phyloP scores from a whole-genome alignment of 1,284 basidiomycete genomes.

The Cutaneotrichosporon sp. region DNA sequence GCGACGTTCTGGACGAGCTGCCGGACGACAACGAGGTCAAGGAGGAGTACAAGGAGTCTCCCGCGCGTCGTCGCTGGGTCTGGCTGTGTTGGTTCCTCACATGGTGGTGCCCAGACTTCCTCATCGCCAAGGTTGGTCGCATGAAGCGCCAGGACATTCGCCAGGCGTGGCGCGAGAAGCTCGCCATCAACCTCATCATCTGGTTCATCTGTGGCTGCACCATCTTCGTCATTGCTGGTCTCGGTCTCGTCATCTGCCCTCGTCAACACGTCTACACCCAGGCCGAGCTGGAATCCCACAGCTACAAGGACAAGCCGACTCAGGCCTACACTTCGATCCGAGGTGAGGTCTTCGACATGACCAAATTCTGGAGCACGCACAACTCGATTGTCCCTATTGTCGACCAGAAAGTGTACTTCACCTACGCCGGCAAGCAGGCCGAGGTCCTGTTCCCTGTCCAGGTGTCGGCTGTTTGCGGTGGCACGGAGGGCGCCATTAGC shows the following conservation, averaged over 20 bases:
- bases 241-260: conserved; percentile 90
- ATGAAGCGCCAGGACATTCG: conserved; percentile 94
- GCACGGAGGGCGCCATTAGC: conserved; percentile 74
- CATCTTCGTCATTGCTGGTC: conserved; percentile 88
- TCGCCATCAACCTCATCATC: conserved; percentile 93
- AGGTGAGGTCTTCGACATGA: conserved; percentile 71
- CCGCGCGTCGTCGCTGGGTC: conserved; percentile 83
- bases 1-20: conserved; percentile 76
- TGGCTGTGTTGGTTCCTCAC: conserved; percentile 86
- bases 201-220: conserved; percentile 89
- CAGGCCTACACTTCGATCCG: conserved; percentile 80
- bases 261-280: conserved; percentile 86
- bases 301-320: conserved; percentile 64
- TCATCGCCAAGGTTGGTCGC: conserved; percentile 71
- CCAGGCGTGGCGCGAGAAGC: conserved; percentile 97
- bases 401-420: conserved; percentile 60
- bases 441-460: conserved; percentile 92
- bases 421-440: conserved; percentile 79
- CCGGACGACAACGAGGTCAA: conserved; percentile 80
- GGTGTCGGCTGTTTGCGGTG: conserved; percentile 92
- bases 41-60: conserved; percentile 79
- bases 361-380: conserved; percentile 59
- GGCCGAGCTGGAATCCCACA: conserved; percentile 74
- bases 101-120: conserved; percentile 79
- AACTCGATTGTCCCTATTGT: conserved; percentile 71